Base-by-base conservation (phyloP, 495 filamentous ascomycete species). In the Talaromyces nanjingensis region DNA sequence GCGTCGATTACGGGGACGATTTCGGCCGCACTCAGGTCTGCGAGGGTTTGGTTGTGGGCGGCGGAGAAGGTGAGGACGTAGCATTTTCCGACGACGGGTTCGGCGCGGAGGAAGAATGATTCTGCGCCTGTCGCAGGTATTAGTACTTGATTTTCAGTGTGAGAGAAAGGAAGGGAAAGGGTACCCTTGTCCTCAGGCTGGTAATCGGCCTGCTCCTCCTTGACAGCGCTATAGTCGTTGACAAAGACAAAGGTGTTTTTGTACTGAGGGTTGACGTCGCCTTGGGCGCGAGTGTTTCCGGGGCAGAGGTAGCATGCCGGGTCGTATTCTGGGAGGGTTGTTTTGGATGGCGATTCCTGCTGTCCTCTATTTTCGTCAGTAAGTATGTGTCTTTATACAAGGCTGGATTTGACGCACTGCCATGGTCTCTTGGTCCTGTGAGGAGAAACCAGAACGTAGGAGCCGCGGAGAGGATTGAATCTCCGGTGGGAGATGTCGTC, bases 141-240 rank as follows among this genome's bases (percentile, higher is more conserved):
- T n/a, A 56, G 53, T 14, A 16, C 14, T 5, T 42, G 2, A 14
- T 39, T 39, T 4, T 0, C 34, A 39, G 3, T 39, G 22, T 4
- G 27, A 27, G 27, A 42, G 53, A 12, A 27, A 39, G 45, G 18
- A 33, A 29, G 59, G 70, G 56, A 74, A 24, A 24, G 22, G 22
- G 86, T 83, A 68, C 83, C 78, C 62, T 79, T 70, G 6, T 74
- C 75, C 37, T 81, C 74, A n/a, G 79, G 76, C 18, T 79, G 74
- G 70, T 91, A 93, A 31, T 84, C 78, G 4, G 82, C 86, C 74
- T 99, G 94, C 59, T 91, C 85, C 75, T 97, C 93, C 72, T 96
- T 97, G 31, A 99, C 92, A 11, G 94, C 94, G 68, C 91, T 93
- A 73, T 94, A 99, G 74, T 99, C 94, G 69, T 99, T 99, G 53